phyloP scores from a whole-genome alignment of 2,329 filamentous ascomycete genomes.

The Thelonectria rubi region DNA sequence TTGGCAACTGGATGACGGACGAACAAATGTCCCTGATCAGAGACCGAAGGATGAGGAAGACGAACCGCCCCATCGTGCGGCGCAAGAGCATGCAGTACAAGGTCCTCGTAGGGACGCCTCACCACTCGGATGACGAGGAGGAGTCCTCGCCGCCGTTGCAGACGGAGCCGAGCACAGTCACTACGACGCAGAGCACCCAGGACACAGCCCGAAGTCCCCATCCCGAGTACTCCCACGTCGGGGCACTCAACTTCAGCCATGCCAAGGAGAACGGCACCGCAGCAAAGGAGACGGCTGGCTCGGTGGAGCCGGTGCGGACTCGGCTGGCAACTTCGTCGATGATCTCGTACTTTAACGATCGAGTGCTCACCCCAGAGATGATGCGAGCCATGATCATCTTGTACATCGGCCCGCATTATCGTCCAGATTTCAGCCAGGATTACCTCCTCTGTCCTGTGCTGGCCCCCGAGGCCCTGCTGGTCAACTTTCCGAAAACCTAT shows the following conservation, averaged over 20 bases:
- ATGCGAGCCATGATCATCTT: conserved; percentile 99
- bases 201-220: conserved; percentile 47
- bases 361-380: conserved; percentile 95
- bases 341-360: conserved; percentile 98
- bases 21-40: conserved; percentile 96
- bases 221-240: conserved; percentile 61
- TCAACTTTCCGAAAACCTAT: conserved; percentile 91
- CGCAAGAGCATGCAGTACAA: conserved; percentile 92
- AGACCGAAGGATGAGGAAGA: conserved; percentile 79
- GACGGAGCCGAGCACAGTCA: conserved; percentile 14
- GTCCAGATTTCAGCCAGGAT: conserved; percentile 91
- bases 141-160: conserved; percentile 46
- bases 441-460: conserved; percentile 90
- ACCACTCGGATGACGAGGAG: conserved; percentile 79
- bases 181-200: conserved; percentile 21
- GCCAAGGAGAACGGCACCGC: conserved; percentile 31
- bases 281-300: conserved; percentile 55
- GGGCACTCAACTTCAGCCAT: conserved; percentile 47
- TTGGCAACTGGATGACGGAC: conserved; percentile 98
- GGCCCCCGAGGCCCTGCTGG: conserved; percentile 83
- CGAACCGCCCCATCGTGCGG: conserved; percentile 79
- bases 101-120: conserved; percentile 82
- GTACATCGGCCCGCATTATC: conserved; percentile 92
- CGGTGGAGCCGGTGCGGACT: conserved; percentile 72
- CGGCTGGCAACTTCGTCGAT: conserved; percentile 95